phyloP scores from a whole-genome alignment of 306 rosid species.

The Macrotyloma uniflorum region DNA sequence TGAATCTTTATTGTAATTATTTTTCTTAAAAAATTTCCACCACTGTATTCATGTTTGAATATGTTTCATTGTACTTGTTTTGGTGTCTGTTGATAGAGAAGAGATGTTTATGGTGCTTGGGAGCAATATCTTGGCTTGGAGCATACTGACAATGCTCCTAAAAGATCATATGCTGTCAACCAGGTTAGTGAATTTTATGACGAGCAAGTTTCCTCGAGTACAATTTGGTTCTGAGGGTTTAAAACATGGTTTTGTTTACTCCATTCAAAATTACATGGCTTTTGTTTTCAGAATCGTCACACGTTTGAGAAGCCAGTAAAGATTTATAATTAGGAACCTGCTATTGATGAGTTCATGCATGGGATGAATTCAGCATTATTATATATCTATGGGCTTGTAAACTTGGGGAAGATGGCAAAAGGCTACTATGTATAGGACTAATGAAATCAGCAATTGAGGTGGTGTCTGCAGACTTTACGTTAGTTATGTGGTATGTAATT shows the following conservation, averaged over 20 bases:
- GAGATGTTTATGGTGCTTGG: constrained; percentile 95
- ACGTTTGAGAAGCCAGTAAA: constrained; percentile 87
- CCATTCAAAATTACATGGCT: constrained; percentile 12
- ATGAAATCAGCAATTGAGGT: constrained; percentile 51
- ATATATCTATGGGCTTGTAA: constrained; percentile 44
- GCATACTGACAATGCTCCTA: constrained; percentile 82
- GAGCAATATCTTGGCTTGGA: constrained; percentile 94
- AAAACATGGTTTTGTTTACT: constrained; percentile 7
- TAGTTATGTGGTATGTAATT: constrained; percentile 61
- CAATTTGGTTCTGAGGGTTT: neutral
- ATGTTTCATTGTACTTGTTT: neutral
- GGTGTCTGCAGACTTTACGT: constrained; percentile 50
- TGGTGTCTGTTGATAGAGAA: constrained; percentile 56
- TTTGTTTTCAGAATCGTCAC: constrained; percentile 76
- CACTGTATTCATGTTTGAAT: constrained; percentile 20
- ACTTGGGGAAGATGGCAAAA: constrained; percentile 39
- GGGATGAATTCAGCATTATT: constrained; percentile 46
- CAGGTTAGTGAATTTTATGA: constrained; percentile 52
- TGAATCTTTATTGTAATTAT: constrained; percentile 6
- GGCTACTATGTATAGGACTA: constrained; percentile 48
- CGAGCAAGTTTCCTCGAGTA: neutral
- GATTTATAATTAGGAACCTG: constrained; percentile 70
- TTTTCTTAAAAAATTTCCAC: neutral
- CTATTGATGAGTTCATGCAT: constrained; percentile 28
- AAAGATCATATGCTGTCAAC: constrained; percentile 72